Base-by-base conservation (phyloP, 495 filamentous ascomycete species). In the Aspergillus homomorphus region DNA sequence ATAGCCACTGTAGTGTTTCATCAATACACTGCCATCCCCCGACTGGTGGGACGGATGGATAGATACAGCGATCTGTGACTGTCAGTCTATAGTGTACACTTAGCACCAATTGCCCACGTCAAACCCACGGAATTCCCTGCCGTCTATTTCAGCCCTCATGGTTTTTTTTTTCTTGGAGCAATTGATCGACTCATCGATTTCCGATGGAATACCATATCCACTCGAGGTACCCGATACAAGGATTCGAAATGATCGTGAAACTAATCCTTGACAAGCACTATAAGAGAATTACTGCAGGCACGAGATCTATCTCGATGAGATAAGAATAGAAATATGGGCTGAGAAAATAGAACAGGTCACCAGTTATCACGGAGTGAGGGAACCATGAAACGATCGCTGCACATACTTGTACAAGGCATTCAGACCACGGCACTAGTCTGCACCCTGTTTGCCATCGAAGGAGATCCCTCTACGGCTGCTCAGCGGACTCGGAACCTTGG, bases 101-200 rank as follows among this genome's bases (percentile, higher is more conserved):
- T 66, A 66, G 63, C 62, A 46, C 55, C 19, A 59, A 53, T 58
- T 30, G 51, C 58, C 54, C 55, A 64, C 33, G 48, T 61, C 58
- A 64, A 58, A 64, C 52, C 28, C 24, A 58, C 30, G 38, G 57
- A 33, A 38, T 38, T 26, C 16, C 23, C 26, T 45, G 20, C 33
- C 42, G 42, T 18, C 28, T 48, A 10, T 46, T 53, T 53, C 49
- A 41, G 18, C 48, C 45, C 52, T 55, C 38, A 6, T 19, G 23
- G 16, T 21, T 45, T 51, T 23, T 44, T 19, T 18, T 30, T 18
- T 6, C 21, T 23, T 56, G 19, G 1, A 28, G 21, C 33, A 12
- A 33, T 24, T 53, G 23, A 16, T 51, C n/a, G n/a, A n/a, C n/a
- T n/a, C n/a, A 26, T 45, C 23, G 3, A 9, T 26, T 21, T 21